Evolutionary conservation across 805 yeast species (phyloP).

Genomic region (Cyberlindnera samutprakarnensis): DNA sequence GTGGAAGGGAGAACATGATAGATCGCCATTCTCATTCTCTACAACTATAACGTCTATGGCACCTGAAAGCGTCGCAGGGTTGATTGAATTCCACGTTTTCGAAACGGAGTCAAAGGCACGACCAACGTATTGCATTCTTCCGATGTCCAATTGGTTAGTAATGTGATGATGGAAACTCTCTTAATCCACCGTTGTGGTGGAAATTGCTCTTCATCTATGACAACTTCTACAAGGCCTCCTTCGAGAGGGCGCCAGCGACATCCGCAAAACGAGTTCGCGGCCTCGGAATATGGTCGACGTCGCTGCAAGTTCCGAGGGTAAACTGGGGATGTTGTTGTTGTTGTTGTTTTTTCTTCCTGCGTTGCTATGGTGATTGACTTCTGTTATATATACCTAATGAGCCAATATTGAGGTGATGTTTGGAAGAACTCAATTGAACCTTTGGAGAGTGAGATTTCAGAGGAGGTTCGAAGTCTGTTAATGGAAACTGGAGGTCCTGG

Average conservation of each 20-base stretch:
- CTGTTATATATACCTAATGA: no score
- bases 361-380: no score
- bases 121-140: conserved; percentile 87
- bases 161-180: neutral
- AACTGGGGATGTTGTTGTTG: no score
- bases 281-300: no score
- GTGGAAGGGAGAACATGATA: conserved; percentile 93
- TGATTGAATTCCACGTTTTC: conserved; percentile 93
- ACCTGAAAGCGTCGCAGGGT: conserved; percentile 93
- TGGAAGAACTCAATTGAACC: no score
- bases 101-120: conserved; percentile 92
- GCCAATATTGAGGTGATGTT: no score
- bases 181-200: conserved; percentile 27
- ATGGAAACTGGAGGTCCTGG: no score
- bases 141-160: neutral
- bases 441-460: no score
- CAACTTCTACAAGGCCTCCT: neutral
- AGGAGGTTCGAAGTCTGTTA: no score
- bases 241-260: neutral
- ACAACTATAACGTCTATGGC: conserved; percentile 96
- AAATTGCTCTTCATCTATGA: neutral
- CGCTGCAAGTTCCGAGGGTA: no score
- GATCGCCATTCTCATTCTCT: conserved; percentile 72
- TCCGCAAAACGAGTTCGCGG: conserved; percentile 1
- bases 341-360: no score